Evolutionary conservation across 352 stramenopile genomes (phyloP), one percentile per base, ranked within the genome.

Genomic region (Phytophthora ramorum): DNA sequence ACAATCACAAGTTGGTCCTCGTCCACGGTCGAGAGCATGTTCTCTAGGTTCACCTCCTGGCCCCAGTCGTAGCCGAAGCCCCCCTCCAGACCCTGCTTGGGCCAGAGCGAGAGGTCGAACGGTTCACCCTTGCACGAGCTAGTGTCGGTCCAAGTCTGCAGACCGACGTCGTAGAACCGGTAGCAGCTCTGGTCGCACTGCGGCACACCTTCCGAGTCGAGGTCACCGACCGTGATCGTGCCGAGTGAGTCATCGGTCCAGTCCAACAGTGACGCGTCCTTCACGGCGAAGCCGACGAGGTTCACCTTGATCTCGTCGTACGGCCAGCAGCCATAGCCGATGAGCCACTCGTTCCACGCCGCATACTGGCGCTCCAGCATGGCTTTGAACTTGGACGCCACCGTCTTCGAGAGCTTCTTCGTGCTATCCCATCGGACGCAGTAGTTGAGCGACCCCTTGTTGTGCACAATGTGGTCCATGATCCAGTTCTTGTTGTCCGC

Each of bases 361-460:
- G 58, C 58, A n/a, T 64, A 58, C 22, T 71, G 61, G 19, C 61
- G 59, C 8, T 70, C 60, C 32, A 84, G 54, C 69, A 84, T 78
- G 13, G 51, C 40, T 44, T 78, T 28, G 45, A 84, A 69, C 59
- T 83, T 81, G 48, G 71, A 53, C 0, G 75, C 75, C 2, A 69
- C 57, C 10, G 53, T 40, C 51, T 78, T 77, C 30, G 63, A 55
- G 1, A 84, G 57, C 47, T 65, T 75, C 24, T 74, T 59, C 6
- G 55, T 73, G 43, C 61, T 78, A 55, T 83, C 71, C 64, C 75
- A 83, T 14, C 71, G 75, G 5, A 83, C 19, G 56, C 75, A 83
- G 61, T 83, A 80, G 65, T 65, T 76, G 22, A 83, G 41, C 9
- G 69, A 48, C 2, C 65, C 65, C 6, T 69, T 73, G 51, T 73